These are phyloP conservation scores for Chalciporus sp. DNA, from an alignment of 1,284 basidiomycete genomes.

Conservation along the genomic window DNA sequence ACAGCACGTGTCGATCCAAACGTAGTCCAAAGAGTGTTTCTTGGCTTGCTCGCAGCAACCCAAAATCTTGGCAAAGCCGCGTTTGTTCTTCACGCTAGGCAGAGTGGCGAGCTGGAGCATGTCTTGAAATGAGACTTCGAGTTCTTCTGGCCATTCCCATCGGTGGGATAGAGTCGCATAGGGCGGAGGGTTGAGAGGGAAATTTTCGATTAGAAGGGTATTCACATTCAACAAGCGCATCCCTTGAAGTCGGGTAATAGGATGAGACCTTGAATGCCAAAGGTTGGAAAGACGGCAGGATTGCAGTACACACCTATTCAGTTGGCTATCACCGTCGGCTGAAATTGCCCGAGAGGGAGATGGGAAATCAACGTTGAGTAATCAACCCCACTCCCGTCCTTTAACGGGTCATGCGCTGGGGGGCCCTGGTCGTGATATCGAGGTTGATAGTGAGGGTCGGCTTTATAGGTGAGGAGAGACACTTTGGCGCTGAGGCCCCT, in stretches of 20 bases:
- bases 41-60: slow-evolving; percentile 4
- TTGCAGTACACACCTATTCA: too few relatives aligned
- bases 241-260: neutral
- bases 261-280: too few relatives aligned
- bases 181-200: slow-evolving; percentile 2
- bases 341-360: too few relatives aligned
- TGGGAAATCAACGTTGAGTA: too few relatives aligned
- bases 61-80: slow-evolving; percentile 8
- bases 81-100: neutral
- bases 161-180: slow-evolving; percentile 22
- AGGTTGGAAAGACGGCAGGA: too few relatives aligned
- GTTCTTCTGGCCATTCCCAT: neutral
- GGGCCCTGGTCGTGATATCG: too few relatives aligned
- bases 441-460: too few relatives aligned
- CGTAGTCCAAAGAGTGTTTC: slow-evolving; percentile 3
- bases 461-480: too few relatives aligned
- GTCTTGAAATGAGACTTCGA: slow-evolving; percentile 7
- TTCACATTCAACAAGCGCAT: slow-evolving; percentile 5
- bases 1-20: slow-evolving; percentile 14
- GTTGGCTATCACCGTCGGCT: too few relatives aligned
- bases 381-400: too few relatives aligned
- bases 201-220: slow-evolving; percentile 1
- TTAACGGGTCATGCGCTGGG: too few relatives aligned
- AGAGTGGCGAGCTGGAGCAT: neutral
- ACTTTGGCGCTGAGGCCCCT: too few relatives aligned